A percentile compares a stretch with the other conserved stretches of the same genome.
phyloP scores from a whole-genome alignment of 257 asterid species.

The Solanum stenotomum region DNA sequence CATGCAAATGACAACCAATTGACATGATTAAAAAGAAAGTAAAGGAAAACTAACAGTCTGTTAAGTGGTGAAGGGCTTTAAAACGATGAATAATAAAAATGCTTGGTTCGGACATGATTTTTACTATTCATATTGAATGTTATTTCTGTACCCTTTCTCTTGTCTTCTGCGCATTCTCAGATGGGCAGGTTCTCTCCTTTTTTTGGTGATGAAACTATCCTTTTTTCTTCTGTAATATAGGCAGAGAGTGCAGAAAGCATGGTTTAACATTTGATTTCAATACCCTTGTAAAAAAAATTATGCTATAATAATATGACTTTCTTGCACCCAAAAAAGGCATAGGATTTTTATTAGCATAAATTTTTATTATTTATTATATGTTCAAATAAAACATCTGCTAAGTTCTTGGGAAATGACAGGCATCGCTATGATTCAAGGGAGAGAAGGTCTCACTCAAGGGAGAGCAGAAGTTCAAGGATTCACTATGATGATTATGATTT shows the following conservation, averaged over 20 bases:
- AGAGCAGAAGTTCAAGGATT: conserved; percentile 36
- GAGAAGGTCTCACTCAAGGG: conserved; percentile 49
- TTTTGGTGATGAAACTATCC: background rate
- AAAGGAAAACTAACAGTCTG: background rate
- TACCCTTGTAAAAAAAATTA: background rate
- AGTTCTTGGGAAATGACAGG: conserved; percentile 19
- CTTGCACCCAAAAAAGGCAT: background rate
- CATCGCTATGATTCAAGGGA: conserved; percentile 34
- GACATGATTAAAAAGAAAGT: background rate
- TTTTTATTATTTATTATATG: background rate
- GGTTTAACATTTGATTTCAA: background rate
- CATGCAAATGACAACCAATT: background rate
- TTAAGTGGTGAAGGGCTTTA: background rate
- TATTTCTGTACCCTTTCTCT: background rate
- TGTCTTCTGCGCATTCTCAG: background rate
- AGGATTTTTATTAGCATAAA: background rate
- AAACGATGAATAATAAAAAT: background rate
- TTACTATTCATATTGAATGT: background rate
- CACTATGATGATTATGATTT: conserved; percentile 20
- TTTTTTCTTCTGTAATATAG: background rate
- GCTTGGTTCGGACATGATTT: background rate
- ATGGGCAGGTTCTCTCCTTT: background rate
- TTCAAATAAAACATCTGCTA: background rate
- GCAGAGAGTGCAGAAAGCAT: background rate
- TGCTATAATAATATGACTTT: background rate